These are phyloP conservation scores for Epicoccum sorghinum DNA, from an alignment of 2,329 filamentous ascomycete genomes.

Conservation along the genomic window DNA sequence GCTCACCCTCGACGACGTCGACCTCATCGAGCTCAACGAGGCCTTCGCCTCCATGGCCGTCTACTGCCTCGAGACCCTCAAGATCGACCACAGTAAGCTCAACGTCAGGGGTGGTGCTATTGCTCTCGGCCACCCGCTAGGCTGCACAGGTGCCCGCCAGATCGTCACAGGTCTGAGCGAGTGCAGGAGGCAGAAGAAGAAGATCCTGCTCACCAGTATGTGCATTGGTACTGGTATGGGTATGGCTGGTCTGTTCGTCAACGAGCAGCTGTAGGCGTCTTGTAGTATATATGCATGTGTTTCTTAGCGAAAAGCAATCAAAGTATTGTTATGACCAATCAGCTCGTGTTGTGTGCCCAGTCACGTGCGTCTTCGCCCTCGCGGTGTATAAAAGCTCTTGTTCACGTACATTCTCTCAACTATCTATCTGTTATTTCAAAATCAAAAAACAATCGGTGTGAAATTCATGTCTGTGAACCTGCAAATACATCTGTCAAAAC, in stretches of 20 bases:
- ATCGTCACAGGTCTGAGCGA: slow-evolving; percentile 91
- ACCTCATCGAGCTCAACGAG: slow-evolving; percentile 95
- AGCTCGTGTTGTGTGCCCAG: neutral
- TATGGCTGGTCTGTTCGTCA: slow-evolving; percentile 70
- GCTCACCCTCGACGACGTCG: slow-evolving; percentile 79
- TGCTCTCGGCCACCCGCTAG: slow-evolving; percentile 82
- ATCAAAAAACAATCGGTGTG: too few species aligned
- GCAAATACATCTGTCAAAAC: too few species aligned
- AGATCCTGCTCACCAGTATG: slow-evolving; percentile 91
- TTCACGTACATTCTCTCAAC: too few species aligned
- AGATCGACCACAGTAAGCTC: slow-evolving; percentile 76
- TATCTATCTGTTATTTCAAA: too few species aligned
- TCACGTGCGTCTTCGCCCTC: neutral
- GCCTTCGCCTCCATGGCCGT: slow-evolving; percentile 98
- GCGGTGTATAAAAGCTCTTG: neutral
- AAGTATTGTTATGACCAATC: neutral
- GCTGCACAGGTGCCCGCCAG: slow-evolving; percentile 76
- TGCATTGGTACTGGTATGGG: slow-evolving; percentile 73
- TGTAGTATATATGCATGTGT: neutral
- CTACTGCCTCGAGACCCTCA: slow-evolving; percentile 75
- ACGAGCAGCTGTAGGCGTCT: slow-evolving; percentile 57
- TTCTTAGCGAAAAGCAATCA: slow-evolving; percentile 10
- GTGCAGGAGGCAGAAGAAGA: slow-evolving; percentile 82
- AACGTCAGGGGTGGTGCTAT: slow-evolving; percentile 84
- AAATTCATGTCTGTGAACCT: too few species aligned